Conservation (phyloP, 1,284 basidiomycete genomes). For the Fomes fomentarius region DNA sequence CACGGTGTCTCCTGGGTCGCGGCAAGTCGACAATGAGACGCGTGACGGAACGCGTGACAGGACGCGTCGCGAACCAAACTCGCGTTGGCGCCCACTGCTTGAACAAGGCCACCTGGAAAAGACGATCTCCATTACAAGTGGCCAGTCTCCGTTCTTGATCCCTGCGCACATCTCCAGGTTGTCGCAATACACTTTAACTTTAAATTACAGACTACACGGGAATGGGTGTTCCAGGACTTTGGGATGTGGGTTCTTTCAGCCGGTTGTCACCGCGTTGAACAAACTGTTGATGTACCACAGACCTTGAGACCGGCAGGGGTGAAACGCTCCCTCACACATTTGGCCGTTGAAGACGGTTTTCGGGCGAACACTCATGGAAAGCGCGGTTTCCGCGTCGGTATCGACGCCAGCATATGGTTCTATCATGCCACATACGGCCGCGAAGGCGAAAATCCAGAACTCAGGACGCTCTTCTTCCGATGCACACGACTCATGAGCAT, state of each 20-base stretch:
- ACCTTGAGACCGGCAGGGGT: constrained; percentile 65
- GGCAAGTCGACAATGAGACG: background rate
- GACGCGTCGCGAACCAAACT: constrained; percentile 11
- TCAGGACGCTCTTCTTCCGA: constrained; percentile 76
- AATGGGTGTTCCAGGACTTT: constrained; percentile 25
- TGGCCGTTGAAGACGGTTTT: constrained; percentile 74
- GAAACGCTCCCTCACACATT: constrained; percentile 65
- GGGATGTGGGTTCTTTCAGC: constrained; percentile 16
- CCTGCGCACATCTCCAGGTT: too few species aligned
- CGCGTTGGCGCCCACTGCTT: background rate
- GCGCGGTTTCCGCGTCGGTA: constrained; percentile 73
- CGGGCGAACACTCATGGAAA: constrained; percentile 56
- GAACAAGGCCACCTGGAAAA: background rate
- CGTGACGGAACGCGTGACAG: background rate
- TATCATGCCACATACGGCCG: constrained; percentile 74
- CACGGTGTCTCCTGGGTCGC: too few species aligned
- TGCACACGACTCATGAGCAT: constrained; percentile 74
- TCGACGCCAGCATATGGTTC: constrained; percentile 85
- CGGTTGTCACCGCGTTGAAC: too few species aligned
- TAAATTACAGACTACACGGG: background rate
- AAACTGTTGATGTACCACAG: constrained; percentile 37
- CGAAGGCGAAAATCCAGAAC: constrained; percentile 80
- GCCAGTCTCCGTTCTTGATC: background rate
- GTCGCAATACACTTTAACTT: too few species aligned
- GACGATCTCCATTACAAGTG: background rate